Percentiles rank a stretch among this genome's conserved stretches.
These are phyloP conservation scores for Coemansia sp. DNA, from an alignment of 192 early-diverging fungal genomes.

Conservation along the genomic window DNA sequence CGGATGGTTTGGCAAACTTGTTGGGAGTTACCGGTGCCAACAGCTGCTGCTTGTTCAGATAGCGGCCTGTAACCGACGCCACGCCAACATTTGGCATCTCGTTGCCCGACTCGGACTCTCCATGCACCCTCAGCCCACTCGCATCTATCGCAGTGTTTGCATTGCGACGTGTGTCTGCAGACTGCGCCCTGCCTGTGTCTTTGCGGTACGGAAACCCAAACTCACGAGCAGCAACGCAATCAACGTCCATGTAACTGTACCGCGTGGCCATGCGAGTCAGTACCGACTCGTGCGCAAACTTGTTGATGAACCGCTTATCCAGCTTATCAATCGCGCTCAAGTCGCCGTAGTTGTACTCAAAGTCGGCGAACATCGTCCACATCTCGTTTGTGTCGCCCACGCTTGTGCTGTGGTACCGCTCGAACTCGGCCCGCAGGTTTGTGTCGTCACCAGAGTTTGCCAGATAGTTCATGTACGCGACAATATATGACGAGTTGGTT, in stretches of 20 bases:
- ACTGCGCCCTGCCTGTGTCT: constrained; percentile 6
- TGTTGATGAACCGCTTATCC: constrained; percentile 74
- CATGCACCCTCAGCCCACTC: background rate
- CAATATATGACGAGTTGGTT: constrained; percentile 71
- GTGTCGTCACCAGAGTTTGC: constrained; percentile 88
- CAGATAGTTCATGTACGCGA: constrained; percentile 83
- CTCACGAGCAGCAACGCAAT: constrained; percentile 70
- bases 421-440: constrained; percentile 88
- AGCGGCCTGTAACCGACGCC: constrained; percentile 37
- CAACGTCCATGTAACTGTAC: constrained; percentile 76
- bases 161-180: background rate
- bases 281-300: constrained; percentile 67
- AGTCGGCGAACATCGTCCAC: constrained; percentile 81
- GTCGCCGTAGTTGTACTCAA: constrained; percentile 89
- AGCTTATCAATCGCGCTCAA: constrained; percentile 68
- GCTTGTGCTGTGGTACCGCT: constrained; percentile 74
- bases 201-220: constrained; percentile 61
- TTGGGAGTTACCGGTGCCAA: constrained; percentile 29
- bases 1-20: constrained; percentile 22
- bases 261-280: constrained; percentile 64
- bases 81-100: constrained; percentile 20
- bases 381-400: constrained; percentile 68
- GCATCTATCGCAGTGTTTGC: background rate
- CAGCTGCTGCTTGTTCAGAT: constrained; percentile 34
- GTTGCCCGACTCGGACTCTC: background rate